phyloP scores from a whole-genome alignment of 345 rosid genomes.

The Linum lewisii region DNA sequence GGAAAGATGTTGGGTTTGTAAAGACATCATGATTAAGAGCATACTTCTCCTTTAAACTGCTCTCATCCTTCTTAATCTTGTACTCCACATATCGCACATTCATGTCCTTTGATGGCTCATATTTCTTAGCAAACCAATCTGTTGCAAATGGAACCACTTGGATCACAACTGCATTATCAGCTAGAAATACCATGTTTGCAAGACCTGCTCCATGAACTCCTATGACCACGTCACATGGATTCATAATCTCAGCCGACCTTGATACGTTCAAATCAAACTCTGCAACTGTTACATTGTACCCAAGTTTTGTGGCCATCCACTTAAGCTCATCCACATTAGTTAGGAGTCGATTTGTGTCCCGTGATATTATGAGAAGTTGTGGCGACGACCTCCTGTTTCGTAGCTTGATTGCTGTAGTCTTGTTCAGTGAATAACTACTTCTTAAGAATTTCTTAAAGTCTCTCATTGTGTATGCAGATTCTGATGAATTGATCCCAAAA shows the following conservation, averaged over 20 bases:
- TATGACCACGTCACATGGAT: slow-evolving; percentile 68
- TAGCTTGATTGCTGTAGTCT: slow-evolving; percentile 19
- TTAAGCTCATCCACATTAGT: slow-evolving; percentile 34
- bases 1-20: not conserved
- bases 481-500: slow-evolving; percentile 45
- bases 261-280: slow-evolving; percentile 41
- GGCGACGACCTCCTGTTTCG: slow-evolving; percentile 15
- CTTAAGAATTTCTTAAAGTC: slow-evolving; percentile 49
- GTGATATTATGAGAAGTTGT: slow-evolving; percentile 44
- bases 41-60: not conserved
- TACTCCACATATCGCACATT: not conserved
- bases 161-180: slow-evolving; percentile 67
- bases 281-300: slow-evolving; percentile 41
- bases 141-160: slow-evolving; percentile 66
- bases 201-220: slow-evolving; percentile 88
- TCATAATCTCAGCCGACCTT: slow-evolving; percentile 35
- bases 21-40: not conserved
- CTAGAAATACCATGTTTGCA: slow-evolving; percentile 71
- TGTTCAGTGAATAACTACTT: slow-evolving; percentile 38
- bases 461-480: slow-evolving; percentile 38
- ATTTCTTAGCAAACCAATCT: slow-evolving; percentile 38
- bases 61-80: not conserved
- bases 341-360: slow-evolving; percentile 50
- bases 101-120: not conserved
- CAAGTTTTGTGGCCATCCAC: slow-evolving; percentile 29